Evolutionary conservation across 495 filamentous ascomycete genomes (phyloP), one percentile per base, ranked within the genome.

Genomic region (Aspergillus indologenus): DNA sequence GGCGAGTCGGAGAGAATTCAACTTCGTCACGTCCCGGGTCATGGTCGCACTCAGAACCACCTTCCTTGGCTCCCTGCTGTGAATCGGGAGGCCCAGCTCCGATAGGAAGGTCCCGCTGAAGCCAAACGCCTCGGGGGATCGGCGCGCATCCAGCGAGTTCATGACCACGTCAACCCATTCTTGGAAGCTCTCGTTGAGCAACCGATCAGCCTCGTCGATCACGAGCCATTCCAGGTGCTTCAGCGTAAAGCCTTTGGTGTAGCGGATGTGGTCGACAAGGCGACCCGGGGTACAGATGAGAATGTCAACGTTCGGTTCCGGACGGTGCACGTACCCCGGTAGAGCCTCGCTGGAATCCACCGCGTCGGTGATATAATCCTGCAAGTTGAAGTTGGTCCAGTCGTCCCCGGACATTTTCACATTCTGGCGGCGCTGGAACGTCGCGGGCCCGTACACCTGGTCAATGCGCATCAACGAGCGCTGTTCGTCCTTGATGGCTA

Each of bases 231-330:
- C 82, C 6, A 94, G 79, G 71, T 87, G 81, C 34, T 86, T 79
- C 50, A 92, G 76, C 3, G 79, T 84, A 65, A 96, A 96, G 2
- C 93, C 90, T 12, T 83, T 83, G 3, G 94, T 96, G 60, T 86
- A 83, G 56, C 86, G 85, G 55, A 97, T 79, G 74, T 98, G 90
- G 66, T 98, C 92, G 22, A 98, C 91, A 9, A 98, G 80, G 46
- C 94, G 83, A 57, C 95, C 94, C 0, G 94, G 94, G 0, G 94
- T 98, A 67, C 88, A 92, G 40, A 98, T 90, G 14, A 98, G 83
- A 56, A 98, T 83, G 66, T 97, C 91, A 15, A 96, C 84, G 54
- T 87, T 90, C 22, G 90, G 88, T 5, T 75, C 75, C 26, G 84
- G 82, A 18, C 73, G 61, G 14, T 85, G 75, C 12, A 92, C 78